phyloP scores from a whole-genome alignment of 306 rosid species.

The Argentina anserina region DNA sequence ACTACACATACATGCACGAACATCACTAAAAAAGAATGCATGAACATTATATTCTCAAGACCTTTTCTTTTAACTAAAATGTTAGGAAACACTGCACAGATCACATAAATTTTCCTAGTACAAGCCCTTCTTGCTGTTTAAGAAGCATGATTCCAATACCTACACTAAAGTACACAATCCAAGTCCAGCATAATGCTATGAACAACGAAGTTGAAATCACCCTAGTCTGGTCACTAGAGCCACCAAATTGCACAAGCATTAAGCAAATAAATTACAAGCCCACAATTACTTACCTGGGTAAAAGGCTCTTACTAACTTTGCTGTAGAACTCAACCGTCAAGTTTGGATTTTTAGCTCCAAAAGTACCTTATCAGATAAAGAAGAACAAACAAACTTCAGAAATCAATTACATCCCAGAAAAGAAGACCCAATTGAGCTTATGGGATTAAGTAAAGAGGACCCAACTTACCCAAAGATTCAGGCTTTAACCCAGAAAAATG shows the following conservation, averaged over 20 bases:
- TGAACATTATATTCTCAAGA: background rate
- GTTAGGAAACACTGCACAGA: background rate
- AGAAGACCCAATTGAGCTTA: background rate
- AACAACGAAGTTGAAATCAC: background rate
- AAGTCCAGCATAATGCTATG: background rate
- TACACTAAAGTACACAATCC: background rate
- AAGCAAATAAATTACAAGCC: background rate
- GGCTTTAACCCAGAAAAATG: conserved; percentile 73
- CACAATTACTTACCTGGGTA: conserved; percentile 44
- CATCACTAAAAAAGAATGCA: background rate
- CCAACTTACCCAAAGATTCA: conserved; percentile 51
- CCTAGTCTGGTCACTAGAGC: conserved; percentile 8
- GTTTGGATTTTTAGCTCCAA: conserved; percentile 57
- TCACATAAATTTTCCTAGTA: background rate
- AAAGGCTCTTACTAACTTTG: conserved; percentile 62
- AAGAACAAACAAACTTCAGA: conserved; percentile 1
- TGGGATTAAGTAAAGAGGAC: background rate
- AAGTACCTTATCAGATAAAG: conserved; percentile 35
- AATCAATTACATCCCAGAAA: background rate
- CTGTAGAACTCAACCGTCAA: conserved; percentile 63
- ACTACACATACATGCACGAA: background rate
- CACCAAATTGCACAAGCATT: conserved; percentile 3
- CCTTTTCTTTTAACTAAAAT: background rate
- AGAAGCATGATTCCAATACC: background rate
- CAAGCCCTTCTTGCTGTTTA: background rate